Conservation (phyloP, 805 yeast species). For the Scheffersomyces amazonensis region DNA sequence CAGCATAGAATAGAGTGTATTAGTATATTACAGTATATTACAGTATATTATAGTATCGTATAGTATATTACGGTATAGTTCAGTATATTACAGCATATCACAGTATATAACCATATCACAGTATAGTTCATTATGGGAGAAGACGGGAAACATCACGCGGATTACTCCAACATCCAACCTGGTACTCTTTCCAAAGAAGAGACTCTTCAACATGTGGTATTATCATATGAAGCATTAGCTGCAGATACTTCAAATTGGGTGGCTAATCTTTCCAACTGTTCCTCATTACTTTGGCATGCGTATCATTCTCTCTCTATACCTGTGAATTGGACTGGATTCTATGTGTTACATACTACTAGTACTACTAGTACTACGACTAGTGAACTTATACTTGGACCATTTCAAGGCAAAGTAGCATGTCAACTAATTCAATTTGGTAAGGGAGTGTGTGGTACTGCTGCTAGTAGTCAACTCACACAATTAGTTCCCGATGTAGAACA, state of each 20-base stretch:
- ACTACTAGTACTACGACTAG: too few species aligned
- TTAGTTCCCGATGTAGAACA: slow-evolving; percentile 72
- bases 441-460: slow-evolving; percentile 94
- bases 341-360: slow-evolving; percentile 47
- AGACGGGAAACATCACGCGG: slow-evolving; percentile 58
- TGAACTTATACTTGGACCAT: slow-evolving; percentile 80
- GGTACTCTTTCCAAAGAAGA: slow-evolving; percentile 43
- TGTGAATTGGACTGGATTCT: slow-evolving; percentile 95
- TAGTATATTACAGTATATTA: too few species aligned
- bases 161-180: slow-evolving; percentile 52
- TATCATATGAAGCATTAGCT: slow-evolving; percentile 63
- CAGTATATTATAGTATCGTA: too few species aligned
- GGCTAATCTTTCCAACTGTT: slow-evolving; percentile 80
- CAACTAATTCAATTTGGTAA: slow-evolving; percentile 73
- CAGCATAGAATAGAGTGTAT: too few species aligned
- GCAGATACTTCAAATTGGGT: slow-evolving; percentile 78
- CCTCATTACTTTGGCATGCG: slow-evolving; percentile 86
- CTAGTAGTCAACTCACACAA: slow-evolving; percentile 55
- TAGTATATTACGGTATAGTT: too few species aligned
- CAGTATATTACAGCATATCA: too few species aligned
- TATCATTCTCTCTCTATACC: slow-evolving; percentile 56
- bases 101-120: too few species aligned
- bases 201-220: slow-evolving; percentile 53
- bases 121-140: slow-evolving; percentile 13
- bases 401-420: slow-evolving; percentile 96